Percentiles rank a stretch among this genome's conserved stretches.
Conservation (phyloP, 208 protist genomes). For the Crithidia bombi region DNA sequence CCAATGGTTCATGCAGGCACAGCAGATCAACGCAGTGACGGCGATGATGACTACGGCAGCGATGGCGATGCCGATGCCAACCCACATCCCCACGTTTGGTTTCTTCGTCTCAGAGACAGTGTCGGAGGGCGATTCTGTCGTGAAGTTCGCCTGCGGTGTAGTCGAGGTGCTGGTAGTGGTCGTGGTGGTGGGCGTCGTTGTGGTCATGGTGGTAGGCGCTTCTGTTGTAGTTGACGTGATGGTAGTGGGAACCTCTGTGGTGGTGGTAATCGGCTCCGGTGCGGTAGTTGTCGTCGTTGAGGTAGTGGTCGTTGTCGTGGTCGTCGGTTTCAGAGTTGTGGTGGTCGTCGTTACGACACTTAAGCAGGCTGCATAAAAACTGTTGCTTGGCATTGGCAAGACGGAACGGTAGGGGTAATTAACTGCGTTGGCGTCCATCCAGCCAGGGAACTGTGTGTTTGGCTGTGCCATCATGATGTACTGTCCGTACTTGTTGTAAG, state of each 20-base stretch:
- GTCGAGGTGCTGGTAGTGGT: background rate
- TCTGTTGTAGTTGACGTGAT: conserved; percentile 9
- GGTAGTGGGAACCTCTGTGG: background rate
- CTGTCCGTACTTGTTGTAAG: conserved; percentile 1
- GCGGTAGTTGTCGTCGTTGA: conserved; percentile 13
- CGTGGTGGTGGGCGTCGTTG: background rate
- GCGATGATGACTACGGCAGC: conserved; percentile 14
- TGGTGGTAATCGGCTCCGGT: background rate
- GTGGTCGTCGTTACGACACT: background rate
- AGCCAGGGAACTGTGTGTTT: conserved; percentile 3
- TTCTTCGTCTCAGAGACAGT: background rate
- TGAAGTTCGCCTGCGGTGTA: background rate
- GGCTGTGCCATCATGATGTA: conserved; percentile 18
- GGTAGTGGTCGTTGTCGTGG: conserved; percentile 2
- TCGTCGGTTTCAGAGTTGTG: background rate
- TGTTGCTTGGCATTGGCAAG: background rate
- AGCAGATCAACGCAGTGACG: conserved; percentile 1
- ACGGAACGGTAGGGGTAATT: background rate
- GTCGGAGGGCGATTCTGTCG: background rate
- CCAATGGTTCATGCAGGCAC: background rate
- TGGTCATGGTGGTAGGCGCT: background rate
- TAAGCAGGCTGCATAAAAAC: background rate
- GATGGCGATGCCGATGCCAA: conserved; percentile 17
- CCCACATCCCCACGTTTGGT: conserved; percentile 6
- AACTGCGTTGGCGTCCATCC: conserved; percentile 3